These are phyloP conservation scores for Globisporangium middletonii DNA, from an alignment of 352 stramenopile species.

Conservation along the genomic window DNA sequence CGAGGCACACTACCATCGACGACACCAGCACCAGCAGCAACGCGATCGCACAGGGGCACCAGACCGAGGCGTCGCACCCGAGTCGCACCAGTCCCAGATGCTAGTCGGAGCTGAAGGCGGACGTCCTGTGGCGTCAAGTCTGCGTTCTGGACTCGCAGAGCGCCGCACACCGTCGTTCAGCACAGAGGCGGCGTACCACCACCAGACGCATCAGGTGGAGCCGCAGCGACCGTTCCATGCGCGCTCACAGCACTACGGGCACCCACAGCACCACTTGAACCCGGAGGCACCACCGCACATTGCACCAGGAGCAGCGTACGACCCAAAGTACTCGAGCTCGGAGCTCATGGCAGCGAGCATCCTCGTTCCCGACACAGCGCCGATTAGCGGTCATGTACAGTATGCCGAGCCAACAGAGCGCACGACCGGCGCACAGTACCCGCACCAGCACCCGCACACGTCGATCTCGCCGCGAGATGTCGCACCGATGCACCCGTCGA, in stretches of 20 bases:
- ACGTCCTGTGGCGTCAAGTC: too few relatives aligned
- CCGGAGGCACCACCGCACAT: background rate
- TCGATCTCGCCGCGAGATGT: slow-evolving; percentile 4
- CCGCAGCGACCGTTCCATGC: background rate
- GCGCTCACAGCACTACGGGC: background rate
- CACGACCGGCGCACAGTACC: background rate
- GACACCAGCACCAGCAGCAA: background rate
- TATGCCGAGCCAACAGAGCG: background rate
- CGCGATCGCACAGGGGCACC: background rate
- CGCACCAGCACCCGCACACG: slow-evolving; percentile 3
- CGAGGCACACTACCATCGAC: background rate
- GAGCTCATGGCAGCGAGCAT: slow-evolving; percentile 11
- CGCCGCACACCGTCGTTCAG: background rate
- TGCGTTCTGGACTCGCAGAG: background rate
- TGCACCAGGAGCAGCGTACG: background rate
- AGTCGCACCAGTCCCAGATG: background rate
- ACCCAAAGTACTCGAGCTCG: slow-evolving; percentile 9
- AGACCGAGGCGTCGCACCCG: too few relatives aligned
- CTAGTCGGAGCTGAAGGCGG: too few relatives aligned
- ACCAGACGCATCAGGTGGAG: background rate
- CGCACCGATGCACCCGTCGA: slow-evolving; percentile 6
- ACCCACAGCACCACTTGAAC: background rate
- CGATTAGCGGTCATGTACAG: background rate
- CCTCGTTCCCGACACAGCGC: slow-evolving; percentile 1
- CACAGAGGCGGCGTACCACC: background rate